Conservation (phyloP, 2,329 filamentous ascomycete genomes). For the Trichoderma lentiforme region DNA sequence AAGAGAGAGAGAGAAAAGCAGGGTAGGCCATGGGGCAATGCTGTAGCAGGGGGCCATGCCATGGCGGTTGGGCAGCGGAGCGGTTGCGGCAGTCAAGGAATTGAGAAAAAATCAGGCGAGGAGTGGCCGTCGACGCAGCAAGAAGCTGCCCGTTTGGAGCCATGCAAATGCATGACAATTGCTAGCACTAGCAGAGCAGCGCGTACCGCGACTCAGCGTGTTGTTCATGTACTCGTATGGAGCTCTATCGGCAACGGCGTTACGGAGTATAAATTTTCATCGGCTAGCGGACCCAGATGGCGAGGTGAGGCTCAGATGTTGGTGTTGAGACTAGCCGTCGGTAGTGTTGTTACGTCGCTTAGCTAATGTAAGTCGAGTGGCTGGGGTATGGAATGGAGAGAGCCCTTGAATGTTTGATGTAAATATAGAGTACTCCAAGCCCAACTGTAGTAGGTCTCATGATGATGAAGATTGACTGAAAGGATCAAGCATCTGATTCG, state of each 20-base stretch:
- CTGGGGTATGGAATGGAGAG: background rate
- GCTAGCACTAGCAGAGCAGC: background rate
- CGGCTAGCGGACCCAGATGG: background rate
- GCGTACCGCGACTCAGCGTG: background rate
- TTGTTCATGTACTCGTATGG: background rate
- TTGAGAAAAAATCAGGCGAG: slow-evolving; percentile 1
- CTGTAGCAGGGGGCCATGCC: background rate
- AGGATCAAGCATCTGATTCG: background rate
- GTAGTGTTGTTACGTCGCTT: background rate
- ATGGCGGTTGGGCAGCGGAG: slow-evolving; percentile 14
- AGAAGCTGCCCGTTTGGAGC: slow-evolving; percentile 6
- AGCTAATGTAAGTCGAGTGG: background rate
- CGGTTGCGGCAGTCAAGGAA: slow-evolving; percentile 6
- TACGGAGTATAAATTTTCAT: background rate
- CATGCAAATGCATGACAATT: slow-evolving; percentile 3
- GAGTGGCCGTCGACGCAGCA: background rate
- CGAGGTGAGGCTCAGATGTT: background rate
- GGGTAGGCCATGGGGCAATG: background rate
- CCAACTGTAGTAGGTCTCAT: background rate
- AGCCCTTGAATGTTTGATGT: background rate
- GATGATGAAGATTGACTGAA: background rate
- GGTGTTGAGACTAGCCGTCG: background rate
- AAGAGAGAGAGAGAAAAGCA: background rate
- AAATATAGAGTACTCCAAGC: background rate
- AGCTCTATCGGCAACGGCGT: slow-evolving; percentile 11